A percentile compares a stretch with the other conserved stretches of the same genome.
phyloP scores from a whole-genome alignment of 805 yeast species.

The Candida nemodendra region DNA sequence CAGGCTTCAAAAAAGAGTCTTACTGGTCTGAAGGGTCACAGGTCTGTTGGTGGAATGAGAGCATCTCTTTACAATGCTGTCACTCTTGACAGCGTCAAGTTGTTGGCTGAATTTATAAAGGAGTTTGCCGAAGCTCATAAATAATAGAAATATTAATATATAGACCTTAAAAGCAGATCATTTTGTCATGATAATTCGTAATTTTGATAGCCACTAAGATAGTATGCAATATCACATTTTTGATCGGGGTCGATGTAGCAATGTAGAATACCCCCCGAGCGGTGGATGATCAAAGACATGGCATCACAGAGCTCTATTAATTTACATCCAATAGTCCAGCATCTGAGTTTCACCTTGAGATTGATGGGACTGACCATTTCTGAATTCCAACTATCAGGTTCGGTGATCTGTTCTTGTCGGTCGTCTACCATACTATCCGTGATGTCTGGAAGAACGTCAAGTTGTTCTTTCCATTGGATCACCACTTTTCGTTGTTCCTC shows the following conservation, averaged over 20 bases:
- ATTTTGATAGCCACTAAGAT: constrained; percentile 41
- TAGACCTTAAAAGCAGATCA: neutral
- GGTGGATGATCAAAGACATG: constrained; percentile 51
- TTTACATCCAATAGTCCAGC: constrained; percentile 67
- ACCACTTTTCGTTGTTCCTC: constrained; percentile 57
- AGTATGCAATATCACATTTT: constrained; percentile 64
- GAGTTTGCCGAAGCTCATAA: constrained; percentile 52
- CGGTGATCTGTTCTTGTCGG: constrained; percentile 15
- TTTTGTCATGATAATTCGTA: constrained; percentile 2
- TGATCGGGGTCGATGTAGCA: constrained; percentile 65
- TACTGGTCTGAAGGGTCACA: constrained; percentile 88
- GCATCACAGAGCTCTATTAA: constrained; percentile 62
- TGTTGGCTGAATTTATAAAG: constrained; percentile 54
- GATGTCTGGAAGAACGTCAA: constrained; percentile 39
- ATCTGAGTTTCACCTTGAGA: constrained; percentile 53
- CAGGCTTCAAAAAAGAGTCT: constrained; percentile 61
- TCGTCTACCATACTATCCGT: constrained; percentile 23
- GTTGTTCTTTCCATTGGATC: constrained; percentile 56
- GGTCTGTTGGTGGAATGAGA: constrained; percentile 97
- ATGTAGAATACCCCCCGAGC: constrained; percentile 58
- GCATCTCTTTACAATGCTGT: constrained; percentile 93
- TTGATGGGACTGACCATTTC: constrained; percentile 35
- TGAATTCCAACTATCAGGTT: constrained; percentile 11
- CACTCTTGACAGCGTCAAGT: constrained; percentile 53
- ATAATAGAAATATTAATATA: neutral